phyloP scores from a whole-genome alignment of 2,329 filamentous ascomycete genomes.

The Amesomyces nigricolor region DNA sequence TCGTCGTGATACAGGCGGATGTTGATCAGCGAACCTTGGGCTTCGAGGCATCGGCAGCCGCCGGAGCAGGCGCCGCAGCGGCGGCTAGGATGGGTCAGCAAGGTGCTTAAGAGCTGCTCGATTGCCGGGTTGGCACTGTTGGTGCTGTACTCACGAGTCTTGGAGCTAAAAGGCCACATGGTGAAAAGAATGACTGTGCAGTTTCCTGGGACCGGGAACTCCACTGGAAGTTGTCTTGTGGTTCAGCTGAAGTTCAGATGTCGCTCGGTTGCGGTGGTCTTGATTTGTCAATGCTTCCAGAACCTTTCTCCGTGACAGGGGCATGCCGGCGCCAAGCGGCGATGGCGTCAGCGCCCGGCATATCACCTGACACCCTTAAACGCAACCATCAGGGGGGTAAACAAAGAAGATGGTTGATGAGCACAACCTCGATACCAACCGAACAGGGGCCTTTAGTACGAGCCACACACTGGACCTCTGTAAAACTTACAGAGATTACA shows the following conservation, averaged over 20 bases:
- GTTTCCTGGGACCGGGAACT: neutral
- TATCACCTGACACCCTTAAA: slow-evolving; percentile 20
- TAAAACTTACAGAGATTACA: too few species aligned
- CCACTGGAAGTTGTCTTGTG: neutral
- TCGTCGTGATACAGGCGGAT: neutral
- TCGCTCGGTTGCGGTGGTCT: slow-evolving; percentile 2
- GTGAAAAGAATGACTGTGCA: slow-evolving; percentile 10
- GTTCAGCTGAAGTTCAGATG: neutral
- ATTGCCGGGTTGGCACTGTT: neutral
- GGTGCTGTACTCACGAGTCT: slow-evolving; percentile 28
- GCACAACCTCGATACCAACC: too few species aligned
- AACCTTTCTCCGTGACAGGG: slow-evolving; percentile 9
- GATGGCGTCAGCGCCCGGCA: slow-evolving; percentile 17
- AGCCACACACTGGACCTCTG: too few species aligned
- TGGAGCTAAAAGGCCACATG: slow-evolving; percentile 30
- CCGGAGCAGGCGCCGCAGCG: slow-evolving; percentile 6
- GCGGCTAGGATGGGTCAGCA: slow-evolving; percentile 17
- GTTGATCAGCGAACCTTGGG: slow-evolving; percentile 36
- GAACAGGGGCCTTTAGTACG: too few species aligned
- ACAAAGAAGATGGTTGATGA: neutral
- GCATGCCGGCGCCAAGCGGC: slow-evolving; percentile 9
- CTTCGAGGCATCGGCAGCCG: slow-evolving; percentile 25
- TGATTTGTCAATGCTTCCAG: slow-evolving; percentile 23
- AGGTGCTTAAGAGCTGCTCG: neutral
- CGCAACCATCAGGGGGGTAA: slow-evolving; percentile 7